Percentiles rank a stretch among this genome's conserved stretches.
These are phyloP conservation scores for Croton laevigatus DNA, from an alignment of 441 rosid genomes.

Conservation along the genomic window DNA sequence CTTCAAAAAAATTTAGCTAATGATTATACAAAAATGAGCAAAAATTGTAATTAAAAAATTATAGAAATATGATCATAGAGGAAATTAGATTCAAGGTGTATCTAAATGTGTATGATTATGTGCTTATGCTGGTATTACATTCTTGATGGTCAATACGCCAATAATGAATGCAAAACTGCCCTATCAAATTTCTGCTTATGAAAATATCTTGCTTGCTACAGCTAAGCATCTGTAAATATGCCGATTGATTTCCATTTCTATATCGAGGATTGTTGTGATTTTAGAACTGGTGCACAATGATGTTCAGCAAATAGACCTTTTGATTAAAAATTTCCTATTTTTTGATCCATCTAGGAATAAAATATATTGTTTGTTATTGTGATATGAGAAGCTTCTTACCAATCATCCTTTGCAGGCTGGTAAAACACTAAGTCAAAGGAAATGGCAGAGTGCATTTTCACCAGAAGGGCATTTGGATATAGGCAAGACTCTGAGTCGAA, in stretches of 20 bases:
- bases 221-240: no score
- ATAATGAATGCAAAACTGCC: not conserved
- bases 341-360: not conserved
- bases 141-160: not conserved
- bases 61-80: no score
- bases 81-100: not conserved
- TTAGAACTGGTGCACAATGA: not conserved
- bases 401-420: constrained; percentile 61
- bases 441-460: constrained; percentile 88
- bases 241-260: not conserved
- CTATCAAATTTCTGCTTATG: not conserved
- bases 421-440: constrained; percentile 84
- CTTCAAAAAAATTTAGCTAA: not conserved
- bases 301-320: not conserved
- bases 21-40: not conserved
- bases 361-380: constrained; percentile 5
- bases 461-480: constrained; percentile 70
- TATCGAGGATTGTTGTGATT: not conserved
- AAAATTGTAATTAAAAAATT: not conserved
- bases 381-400: constrained; percentile 12
- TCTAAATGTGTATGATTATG: not conserved
- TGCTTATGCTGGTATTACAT: not conserved
- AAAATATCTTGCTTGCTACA: not conserved
- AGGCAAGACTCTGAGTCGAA: constrained; percentile 69
- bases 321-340: constrained; percentile 1